phyloP scores from a whole-genome alignment of 1,284 basidiomycete genomes.

The Heterobasidion parviporum region DNA sequence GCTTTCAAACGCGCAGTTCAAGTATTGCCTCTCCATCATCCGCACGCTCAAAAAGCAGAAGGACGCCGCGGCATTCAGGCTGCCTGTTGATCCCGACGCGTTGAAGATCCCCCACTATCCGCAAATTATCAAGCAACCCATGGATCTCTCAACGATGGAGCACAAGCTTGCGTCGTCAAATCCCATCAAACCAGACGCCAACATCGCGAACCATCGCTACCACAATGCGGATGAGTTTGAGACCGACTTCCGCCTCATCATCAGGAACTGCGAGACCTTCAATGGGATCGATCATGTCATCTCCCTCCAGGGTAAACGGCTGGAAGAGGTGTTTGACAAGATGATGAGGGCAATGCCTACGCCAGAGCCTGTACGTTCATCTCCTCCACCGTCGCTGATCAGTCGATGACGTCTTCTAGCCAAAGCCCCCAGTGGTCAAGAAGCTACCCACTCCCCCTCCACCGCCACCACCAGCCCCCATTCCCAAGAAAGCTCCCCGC shows the following conservation, averaged over 20 bases:
- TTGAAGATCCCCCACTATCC: conserved; percentile 91
- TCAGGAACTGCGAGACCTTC: conserved; percentile 85
- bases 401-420: conserved; percentile 16
- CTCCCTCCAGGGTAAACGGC: conserved; percentile 68
- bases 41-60: conserved; percentile 84
- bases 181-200: conserved; percentile 67
- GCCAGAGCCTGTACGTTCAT: conserved; percentile 59
- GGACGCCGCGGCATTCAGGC: conserved; percentile 76
- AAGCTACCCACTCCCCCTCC: conserved; percentile 16
- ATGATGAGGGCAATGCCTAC: conserved; percentile 80
- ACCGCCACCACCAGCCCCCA: conserved; percentile 22
- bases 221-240: conserved; percentile 70
- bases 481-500: conserved; percentile 44
- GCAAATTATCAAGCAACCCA: conserved; percentile 82
- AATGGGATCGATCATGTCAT: conserved; percentile 89
- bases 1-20: conserved; percentile 62
- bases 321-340: conserved; percentile 86
- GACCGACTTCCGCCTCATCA: conserved; percentile 78
- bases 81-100: conserved; percentile 86
- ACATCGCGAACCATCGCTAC: conserved; percentile 68
- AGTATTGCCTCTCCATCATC: conserved; percentile 75
- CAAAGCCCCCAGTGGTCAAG: conserved; percentile 35
- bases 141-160: conserved; percentile 95
- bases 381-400: conserved; percentile 9
- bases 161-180: conserved; percentile 77